Evolutionary conservation across 2,329 filamentous ascomycete genomes (phyloP), one percentile per base, ranked within the genome.

Genomic region (Pseudopyrenochaeta lycopersici): DNA sequence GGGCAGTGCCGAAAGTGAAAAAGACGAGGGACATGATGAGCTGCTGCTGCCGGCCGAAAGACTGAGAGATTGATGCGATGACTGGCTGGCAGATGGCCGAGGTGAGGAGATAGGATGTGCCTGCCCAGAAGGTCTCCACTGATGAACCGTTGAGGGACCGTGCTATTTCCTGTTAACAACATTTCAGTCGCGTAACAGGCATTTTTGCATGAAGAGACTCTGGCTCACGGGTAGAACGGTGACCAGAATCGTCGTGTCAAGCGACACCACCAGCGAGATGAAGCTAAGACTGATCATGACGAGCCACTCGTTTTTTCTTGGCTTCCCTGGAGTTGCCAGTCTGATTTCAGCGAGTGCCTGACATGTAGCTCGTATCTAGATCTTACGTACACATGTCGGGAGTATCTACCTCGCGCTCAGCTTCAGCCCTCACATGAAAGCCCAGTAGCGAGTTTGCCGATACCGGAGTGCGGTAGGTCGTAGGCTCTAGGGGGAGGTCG

Each of bases 61-160:
- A 70, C 41, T 82, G 74, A 10, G 80, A 76, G 0, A 82, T 54
- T 1, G 64, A 66, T 5, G 64, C 69, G 23, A 71, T 67, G 20
- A 76, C 73, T 35, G 85, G 86, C 62, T 87, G 83, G 35, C 85
- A 80, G 27, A 87, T 82, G 0, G 88, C 86, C 50, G 84, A 86
- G 2, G 87, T 84, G 4, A 91, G 81, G 4, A 91, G 77, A 60
- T 89, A 91, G 14, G 85, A 86, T 4, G 88, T 90, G 1, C 88
- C 88, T 11, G 86, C 83, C 89, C 88, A 91, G 66, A 90, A 90
- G 0, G 87, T 85, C 72, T 90, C 66, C 18, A 58, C 54, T 0
- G 69, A 58, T 20, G 58, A 60, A 7, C 68, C 67, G 21, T 63
- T 42, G 17, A 73, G 56, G 2, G 56, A 53, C 11, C 52, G 50